These are phyloP conservation scores for Erythrophleum fordii DNA, from an alignment of 306 rosid genomes.

Conservation along the genomic window DNA sequence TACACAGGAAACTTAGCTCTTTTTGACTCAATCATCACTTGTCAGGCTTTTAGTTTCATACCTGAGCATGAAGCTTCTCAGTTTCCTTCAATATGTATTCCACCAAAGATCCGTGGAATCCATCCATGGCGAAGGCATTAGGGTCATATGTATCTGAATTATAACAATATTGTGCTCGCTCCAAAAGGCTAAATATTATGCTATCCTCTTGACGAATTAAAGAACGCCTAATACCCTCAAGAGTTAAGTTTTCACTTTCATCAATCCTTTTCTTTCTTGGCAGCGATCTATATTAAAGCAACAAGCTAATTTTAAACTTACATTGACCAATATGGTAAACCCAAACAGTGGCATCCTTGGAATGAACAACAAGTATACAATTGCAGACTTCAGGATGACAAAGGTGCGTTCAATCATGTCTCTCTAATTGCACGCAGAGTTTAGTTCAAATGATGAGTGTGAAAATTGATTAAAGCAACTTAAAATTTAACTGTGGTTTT, in stretches of 20 bases:
- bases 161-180: constrained; percentile 76
- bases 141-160: constrained; percentile 77
- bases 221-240: constrained; percentile 74
- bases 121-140: constrained; percentile 68
- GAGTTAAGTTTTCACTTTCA: constrained; percentile 74
- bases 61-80: constrained; percentile 89
- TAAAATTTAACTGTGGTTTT: not conserved
- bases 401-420: not conserved
- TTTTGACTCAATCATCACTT: constrained; percentile 14
- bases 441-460: not conserved
- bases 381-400: constrained; percentile 7
- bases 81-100: constrained; percentile 85
- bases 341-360: constrained; percentile 2
- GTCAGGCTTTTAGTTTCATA: constrained; percentile 39
- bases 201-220: constrained; percentile 91
- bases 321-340: constrained; percentile 21
- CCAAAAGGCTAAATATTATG: constrained; percentile 81
- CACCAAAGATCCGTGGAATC: constrained; percentile 78
- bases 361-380: constrained; percentile 7
- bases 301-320: constrained; percentile 14
- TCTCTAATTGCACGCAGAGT: not conserved
- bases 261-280: constrained; percentile 69
- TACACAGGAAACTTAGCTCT: not conserved
- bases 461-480: constrained; percentile 6
- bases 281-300: constrained; percentile 58